Evolutionary conservation across 2,329 filamentous ascomycete species (phyloP).

Genomic region (Bimuria novae-zelandiae): DNA sequence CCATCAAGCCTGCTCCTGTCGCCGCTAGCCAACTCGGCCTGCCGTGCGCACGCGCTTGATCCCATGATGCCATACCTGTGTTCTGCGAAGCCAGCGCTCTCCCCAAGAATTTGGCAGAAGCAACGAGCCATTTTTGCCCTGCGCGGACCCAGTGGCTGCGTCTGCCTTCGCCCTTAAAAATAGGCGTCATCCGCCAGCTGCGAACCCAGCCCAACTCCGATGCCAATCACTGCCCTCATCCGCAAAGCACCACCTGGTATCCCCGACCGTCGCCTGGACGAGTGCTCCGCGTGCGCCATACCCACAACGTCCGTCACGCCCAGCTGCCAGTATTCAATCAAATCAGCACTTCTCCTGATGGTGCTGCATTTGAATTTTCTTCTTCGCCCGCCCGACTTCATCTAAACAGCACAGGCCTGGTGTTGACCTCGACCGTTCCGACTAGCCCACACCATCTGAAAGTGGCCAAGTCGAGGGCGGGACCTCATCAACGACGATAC

Average conservation of each 20-base stretch:
- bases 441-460: slow-evolving; percentile 10
- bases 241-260: neutral
- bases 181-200: slow-evolving; percentile 13
- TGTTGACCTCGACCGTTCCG: slow-evolving; percentile 11
- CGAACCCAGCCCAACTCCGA: slow-evolving; percentile 10
- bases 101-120: neutral
- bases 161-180: slow-evolving; percentile 12
- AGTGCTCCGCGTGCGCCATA: neutral
- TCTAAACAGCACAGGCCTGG: slow-evolving; percentile 5
- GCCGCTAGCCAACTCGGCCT: neutral
- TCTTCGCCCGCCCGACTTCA: neutral
- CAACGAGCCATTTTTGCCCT: slow-evolving; percentile 4
- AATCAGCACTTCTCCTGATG: neutral
- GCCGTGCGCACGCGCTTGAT: slow-evolving; percentile 4
- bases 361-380: no score
- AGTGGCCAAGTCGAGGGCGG: neutral
- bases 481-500: neutral
- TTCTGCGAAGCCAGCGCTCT: neutral
- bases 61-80: neutral
- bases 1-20: slow-evolving; percentile 1
- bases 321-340: neutral
- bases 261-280: neutral
- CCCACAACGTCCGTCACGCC: neutral
- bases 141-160: slow-evolving; percentile 6
- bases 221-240: slow-evolving; percentile 7